phyloP scores from a whole-genome alignment of 1,284 basidiomycete genomes.

The Trichosporon sp. region DNA sequence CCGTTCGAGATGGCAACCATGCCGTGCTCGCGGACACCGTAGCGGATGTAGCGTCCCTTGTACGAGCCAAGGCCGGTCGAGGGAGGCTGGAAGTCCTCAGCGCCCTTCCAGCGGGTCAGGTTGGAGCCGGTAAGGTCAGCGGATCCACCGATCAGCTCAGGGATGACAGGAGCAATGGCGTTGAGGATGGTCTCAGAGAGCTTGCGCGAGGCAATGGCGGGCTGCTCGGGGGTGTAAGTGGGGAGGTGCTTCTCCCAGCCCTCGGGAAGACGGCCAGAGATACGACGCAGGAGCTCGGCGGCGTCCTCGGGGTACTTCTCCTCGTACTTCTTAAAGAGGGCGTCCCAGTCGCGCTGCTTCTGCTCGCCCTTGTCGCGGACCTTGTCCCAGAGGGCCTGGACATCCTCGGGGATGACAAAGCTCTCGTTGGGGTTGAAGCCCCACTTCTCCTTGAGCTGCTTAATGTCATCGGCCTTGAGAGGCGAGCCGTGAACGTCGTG shows the following conservation, averaged over 20 bases:
- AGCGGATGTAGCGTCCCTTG: conserved; percentile 84
- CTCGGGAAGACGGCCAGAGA: conserved; percentile 72
- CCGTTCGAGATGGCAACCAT: conserved; percentile 96
- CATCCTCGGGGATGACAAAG: conserved; percentile 73
- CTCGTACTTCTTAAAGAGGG: conserved; percentile 64
- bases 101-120: conserved; percentile 73
- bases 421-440: conserved; percentile 72
- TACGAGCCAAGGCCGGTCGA: conserved; percentile 78
- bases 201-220: conserved; percentile 85
- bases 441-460: conserved; percentile 74
- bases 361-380: conserved; percentile 67
- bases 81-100: conserved; percentile 83
- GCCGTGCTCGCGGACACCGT: conserved; percentile 94
- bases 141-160: conserved; percentile 82
- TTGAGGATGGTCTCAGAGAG: conserved; percentile 84
- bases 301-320: conserved; percentile 77
- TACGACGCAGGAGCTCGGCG: conserved; percentile 77
- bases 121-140: conserved; percentile 91
- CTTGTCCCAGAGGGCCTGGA: conserved; percentile 63
- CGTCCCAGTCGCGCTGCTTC: conserved; percentile 70
- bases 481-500: conserved; percentile 90
- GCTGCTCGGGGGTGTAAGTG: conserved; percentile 65
- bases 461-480: conserved; percentile 87
- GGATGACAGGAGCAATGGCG: conserved; percentile 65
- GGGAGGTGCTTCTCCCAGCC: conserved; percentile 84